phyloP scores from a whole-genome alignment of 163 green algal genomes.

The Chlorella variabilis region DNA sequence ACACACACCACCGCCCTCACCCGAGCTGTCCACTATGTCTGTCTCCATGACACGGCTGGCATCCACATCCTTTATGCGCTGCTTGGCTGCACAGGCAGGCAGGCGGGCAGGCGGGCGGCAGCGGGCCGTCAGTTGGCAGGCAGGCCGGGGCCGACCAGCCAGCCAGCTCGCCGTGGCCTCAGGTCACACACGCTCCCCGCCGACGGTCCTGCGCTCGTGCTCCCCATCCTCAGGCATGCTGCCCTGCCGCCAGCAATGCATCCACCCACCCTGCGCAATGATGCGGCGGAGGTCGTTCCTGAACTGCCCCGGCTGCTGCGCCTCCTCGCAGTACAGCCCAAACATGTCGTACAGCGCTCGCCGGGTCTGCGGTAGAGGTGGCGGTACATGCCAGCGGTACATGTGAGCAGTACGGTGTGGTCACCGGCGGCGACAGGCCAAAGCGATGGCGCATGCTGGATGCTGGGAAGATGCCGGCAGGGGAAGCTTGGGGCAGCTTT shows the following conservation, averaged over 20 bases:
- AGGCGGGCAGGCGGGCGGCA: neutral
- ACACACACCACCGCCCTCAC: neutral
- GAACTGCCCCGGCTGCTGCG: slow-evolving; percentile 39
- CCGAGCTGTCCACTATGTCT: slow-evolving; percentile 46
- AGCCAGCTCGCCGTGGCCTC: no score
- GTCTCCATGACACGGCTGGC: slow-evolving; percentile 18
- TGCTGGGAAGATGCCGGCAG: no score
- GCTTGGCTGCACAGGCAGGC: slow-evolving; percentile 17
- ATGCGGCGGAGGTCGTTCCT: slow-evolving; percentile 21
- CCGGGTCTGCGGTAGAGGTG: slow-evolving; percentile 49
- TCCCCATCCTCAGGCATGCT: no score
- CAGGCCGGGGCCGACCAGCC: no score
- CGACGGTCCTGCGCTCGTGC: no score
- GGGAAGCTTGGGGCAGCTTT: neutral
- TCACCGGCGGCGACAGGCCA: neutral
- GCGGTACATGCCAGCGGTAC: no score
- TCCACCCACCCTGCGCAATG: slow-evolving; percentile 19
- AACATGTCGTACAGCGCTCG: slow-evolving; percentile 60
- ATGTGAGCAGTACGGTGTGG: slow-evolving; percentile 26
- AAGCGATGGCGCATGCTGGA: neutral
- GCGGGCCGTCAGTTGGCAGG: no score
- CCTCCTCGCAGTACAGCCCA: slow-evolving; percentile 58
- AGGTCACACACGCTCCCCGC: no score
- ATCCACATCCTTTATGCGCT: slow-evolving; percentile 57
- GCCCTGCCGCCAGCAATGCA: neutral